Conservation (phyloP, 1,139 yeast genomes). For the Meyerozyma guilliermondii region DNA sequence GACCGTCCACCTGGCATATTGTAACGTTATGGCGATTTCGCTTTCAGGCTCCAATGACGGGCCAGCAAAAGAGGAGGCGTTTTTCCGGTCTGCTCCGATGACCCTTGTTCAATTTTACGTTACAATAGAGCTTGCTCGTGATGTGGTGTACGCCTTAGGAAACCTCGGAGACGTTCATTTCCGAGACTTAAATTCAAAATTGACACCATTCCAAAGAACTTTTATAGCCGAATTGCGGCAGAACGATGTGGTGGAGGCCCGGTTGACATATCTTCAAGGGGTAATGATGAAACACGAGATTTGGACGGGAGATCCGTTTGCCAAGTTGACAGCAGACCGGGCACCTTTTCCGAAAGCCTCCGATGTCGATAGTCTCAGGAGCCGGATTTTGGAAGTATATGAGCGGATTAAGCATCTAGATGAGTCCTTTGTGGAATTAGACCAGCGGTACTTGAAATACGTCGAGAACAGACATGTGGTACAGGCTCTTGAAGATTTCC, state of each 20-base stretch:
- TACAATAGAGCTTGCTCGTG: conserved; percentile 87
- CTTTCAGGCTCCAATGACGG: not conserved
- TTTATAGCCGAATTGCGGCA: conserved; percentile 78
- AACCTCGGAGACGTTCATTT: conserved; percentile 81
- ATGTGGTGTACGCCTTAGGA: conserved; percentile 78
- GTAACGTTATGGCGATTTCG: not conserved
- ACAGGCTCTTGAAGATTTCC: conserved; percentile 27
- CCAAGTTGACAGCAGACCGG: conserved; percentile 22
- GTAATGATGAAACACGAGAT: conserved; percentile 33
- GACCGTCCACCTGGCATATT: not conserved
- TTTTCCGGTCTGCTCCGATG: conserved; percentile 86
- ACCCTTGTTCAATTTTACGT: conserved; percentile 84
- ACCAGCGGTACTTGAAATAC: conserved; percentile 15
- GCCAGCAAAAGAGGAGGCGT: conserved; percentile 8
- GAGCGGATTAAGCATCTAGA: conserved; percentile 31
- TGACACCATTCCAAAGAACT: conserved; percentile 81
- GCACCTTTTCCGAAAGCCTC: conserved; percentile 26
- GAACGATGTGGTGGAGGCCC: conserved; percentile 27
- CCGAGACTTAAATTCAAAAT: conserved; percentile 76
- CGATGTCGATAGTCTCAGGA: conserved; percentile 26
- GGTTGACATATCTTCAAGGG: conserved; percentile 23
- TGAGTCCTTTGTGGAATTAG: conserved; percentile 22
- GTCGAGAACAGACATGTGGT: conserved; percentile 35
- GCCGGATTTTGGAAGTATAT: conserved; percentile 17
- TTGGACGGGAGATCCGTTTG: conserved; percentile 20